phyloP scores from a whole-genome alignment of 805 yeast genomes.

The Candida awuae region DNA sequence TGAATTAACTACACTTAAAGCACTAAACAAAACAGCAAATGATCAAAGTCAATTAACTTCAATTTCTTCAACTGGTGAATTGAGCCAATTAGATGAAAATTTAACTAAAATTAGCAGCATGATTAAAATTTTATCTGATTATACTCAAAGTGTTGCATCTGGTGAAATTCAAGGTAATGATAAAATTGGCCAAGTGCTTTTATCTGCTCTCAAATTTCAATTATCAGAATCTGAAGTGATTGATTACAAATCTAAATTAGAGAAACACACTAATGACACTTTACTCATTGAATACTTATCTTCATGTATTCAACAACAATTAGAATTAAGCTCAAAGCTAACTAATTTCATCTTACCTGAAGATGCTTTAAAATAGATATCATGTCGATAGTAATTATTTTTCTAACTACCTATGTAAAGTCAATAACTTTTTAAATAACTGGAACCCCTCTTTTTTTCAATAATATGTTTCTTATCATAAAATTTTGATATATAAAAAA shows the following conservation, averaged over 20 bases:
- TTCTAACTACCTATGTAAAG: too few species aligned
- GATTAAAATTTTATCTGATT: slow-evolving; percentile 42
- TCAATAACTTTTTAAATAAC: too few species aligned
- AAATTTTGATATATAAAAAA: slow-evolving; percentile 1
- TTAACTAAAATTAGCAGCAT: slow-evolving; percentile 38
- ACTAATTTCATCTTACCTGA: slow-evolving; percentile 42
- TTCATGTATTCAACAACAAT: slow-evolving; percentile 75
- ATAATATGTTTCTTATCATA: too few species aligned
- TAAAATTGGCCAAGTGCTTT: slow-evolving; percentile 58
- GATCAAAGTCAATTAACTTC: slow-evolving; percentile 27
- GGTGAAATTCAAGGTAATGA: slow-evolving; percentile 43
- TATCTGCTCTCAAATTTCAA: slow-evolving; percentile 46
- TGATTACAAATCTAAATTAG: slow-evolving; percentile 52
- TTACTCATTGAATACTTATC: slow-evolving; percentile 76
- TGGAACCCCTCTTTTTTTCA: too few species aligned
- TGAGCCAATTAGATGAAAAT: slow-evolving; percentile 39
- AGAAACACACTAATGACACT: slow-evolving; percentile 69
- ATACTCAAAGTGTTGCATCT: slow-evolving; percentile 36
- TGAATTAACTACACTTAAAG: slow-evolving; percentile 52
- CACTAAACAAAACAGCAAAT: slow-evolving; percentile 33
- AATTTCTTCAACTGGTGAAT: slow-evolving; percentile 33
- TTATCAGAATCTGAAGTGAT: slow-evolving; percentile 44
- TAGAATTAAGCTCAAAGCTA: slow-evolving; percentile 68
- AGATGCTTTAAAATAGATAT: slow-evolving; percentile 25
- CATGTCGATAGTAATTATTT: too few species aligned